phyloP scores from a whole-genome alignment of 2,329 filamentous ascomycete species.

The Pseudopithomyces maydicus region DNA sequence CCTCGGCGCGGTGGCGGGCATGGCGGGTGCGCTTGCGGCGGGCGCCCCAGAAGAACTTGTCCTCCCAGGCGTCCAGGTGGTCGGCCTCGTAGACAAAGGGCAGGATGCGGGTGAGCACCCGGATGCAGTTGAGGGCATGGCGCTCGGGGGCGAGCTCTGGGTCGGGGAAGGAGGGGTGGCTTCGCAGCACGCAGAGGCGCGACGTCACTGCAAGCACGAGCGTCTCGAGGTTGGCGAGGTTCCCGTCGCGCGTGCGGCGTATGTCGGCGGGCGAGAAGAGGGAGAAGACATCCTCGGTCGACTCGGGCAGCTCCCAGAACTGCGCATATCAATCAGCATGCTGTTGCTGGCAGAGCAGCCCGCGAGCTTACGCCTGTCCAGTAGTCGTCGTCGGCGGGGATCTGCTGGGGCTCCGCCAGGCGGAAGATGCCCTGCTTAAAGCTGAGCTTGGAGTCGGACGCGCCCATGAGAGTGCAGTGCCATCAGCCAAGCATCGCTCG shows the following conservation, averaged over 20 bases:
- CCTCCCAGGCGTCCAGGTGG: constrained; percentile 81
- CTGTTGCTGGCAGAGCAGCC: neutral
- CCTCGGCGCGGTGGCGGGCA: constrained; percentile 61
- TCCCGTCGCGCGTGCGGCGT: constrained; percentile 81
- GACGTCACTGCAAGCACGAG: constrained; percentile 83
- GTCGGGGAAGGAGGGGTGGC: constrained; percentile 90
- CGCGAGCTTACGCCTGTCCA: constrained; percentile 79
- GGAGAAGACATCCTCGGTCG: constrained; percentile 94
- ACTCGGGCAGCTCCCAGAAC: constrained; percentile 98
- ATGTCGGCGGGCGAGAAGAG: constrained; percentile 83
- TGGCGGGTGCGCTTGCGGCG: constrained; percentile 64
- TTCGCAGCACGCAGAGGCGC: constrained; percentile 78
- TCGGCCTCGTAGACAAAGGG: constrained; percentile 94
- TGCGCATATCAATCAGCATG: constrained; percentile 44
- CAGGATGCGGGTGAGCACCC: constrained; percentile 84
- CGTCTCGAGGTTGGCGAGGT: constrained; percentile 87
- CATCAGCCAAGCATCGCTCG: constrained; percentile 29
- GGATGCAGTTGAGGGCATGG: constrained; percentile 93
- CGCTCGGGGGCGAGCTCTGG: constrained; percentile 79
- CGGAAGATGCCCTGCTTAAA: constrained; percentile 99
- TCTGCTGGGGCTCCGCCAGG: constrained; percentile 88
- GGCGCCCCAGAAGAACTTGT: constrained; percentile 87
- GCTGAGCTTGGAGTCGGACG: constrained; percentile 96
- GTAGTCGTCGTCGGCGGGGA: constrained; percentile 85
- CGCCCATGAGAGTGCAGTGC: constrained; percentile 72